These are phyloP conservation scores for Salvia rosmarinus DNA, from an alignment of 257 asterid genomes.

Conservation along the genomic window DNA sequence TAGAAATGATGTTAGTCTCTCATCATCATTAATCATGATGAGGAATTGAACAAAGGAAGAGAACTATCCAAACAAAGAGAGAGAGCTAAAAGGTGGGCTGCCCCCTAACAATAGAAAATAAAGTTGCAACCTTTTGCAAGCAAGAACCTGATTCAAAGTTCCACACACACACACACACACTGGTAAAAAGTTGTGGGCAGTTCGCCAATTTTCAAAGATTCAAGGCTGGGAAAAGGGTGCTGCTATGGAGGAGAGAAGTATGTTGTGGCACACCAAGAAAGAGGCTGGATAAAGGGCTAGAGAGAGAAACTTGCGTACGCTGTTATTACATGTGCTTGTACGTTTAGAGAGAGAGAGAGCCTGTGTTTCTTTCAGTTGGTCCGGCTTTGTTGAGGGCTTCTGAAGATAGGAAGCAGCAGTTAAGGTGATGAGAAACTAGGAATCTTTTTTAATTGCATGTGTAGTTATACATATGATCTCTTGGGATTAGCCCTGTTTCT, in stretches of 20 bases:
- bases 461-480: slow-evolving; percentile 33
- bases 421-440: slow-evolving; percentile 44
- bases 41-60: slow-evolving; percentile 32
- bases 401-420: slow-evolving; percentile 45
- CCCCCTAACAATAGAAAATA: slow-evolving; percentile 30
- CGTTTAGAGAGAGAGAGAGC: slow-evolving; percentile 36
- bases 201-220: slow-evolving; percentile 34
- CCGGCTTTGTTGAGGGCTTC: slow-evolving; percentile 65
- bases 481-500: slow-evolving; percentile 48
- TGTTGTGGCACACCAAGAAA: slow-evolving; percentile 35
- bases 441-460: slow-evolving; percentile 33
- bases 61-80: slow-evolving; percentile 37
- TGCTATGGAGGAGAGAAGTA: slow-evolving; percentile 34
- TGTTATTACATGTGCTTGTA: slow-evolving; percentile 7
- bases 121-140: slow-evolving; percentile 50
- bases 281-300: slow-evolving; percentile 47
- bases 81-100: slow-evolving; percentile 40
- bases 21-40: slow-evolving; percentile 49
- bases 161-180: slow-evolving; percentile 32
- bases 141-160: slow-evolving; percentile 48
- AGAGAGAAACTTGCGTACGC: slow-evolving; percentile 26
- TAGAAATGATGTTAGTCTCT: slow-evolving; percentile 23
- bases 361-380: slow-evolving; percentile 27
- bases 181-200: slow-evolving; percentile 35
- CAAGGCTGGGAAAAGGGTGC: slow-evolving; percentile 15